Base-by-base conservation (phyloP, 352 stramenopile genomes). In the Phytopythium boreale region DNA sequence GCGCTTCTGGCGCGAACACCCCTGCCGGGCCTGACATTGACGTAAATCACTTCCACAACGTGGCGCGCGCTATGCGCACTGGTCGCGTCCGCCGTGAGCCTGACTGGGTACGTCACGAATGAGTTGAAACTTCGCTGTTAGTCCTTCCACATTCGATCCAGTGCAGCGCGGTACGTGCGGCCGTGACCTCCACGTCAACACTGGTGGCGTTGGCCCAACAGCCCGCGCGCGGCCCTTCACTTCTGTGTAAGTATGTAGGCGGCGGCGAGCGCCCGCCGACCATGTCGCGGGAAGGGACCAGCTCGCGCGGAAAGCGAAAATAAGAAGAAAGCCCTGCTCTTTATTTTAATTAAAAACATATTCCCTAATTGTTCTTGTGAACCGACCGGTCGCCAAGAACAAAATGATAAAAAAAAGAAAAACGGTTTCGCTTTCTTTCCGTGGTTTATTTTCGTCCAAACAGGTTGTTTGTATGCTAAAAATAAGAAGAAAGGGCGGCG, bases 371-470 rank as follows among this genome's bases (percentile, higher is more conserved):
- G n/a, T n/a, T n/a, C n/a, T n/a, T n/a, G n/a, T 34, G 29, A 34
- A 34, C 29, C 29, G 29, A 34, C 7, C n/a, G n/a, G n/a, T n/a
- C n/a, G n/a, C n/a, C n/a, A n/a, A n/a, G n/a, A n/a, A n/a, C n/a
- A n/a, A n/a, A n/a, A n/a, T n/a, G n/a, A n/a, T n/a, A n/a, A n/a
- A 34, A 34, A 34, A 34, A 34, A 34, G 29, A 7, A 7, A 34
- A 34, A 19, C 51, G 49, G 26, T 65, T n/a, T 61, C 68, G 49
- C 50, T n/a, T 36, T 50, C 55, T 11, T 39, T 39, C 46, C 19
- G 49, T 15, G 62, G 12, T 17, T 17, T 27, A 50, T 50, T 50
- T 26, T 10, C 57, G n/a, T 37, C 17, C 44, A 36, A 19, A 63
- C 43, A 44, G 43, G 53, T 17, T 27, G 29, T 60, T n/a, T 34